phyloP scores from a whole-genome alignment of 139 green algal genomes.

The Klebsormidium nitens region DNA sequence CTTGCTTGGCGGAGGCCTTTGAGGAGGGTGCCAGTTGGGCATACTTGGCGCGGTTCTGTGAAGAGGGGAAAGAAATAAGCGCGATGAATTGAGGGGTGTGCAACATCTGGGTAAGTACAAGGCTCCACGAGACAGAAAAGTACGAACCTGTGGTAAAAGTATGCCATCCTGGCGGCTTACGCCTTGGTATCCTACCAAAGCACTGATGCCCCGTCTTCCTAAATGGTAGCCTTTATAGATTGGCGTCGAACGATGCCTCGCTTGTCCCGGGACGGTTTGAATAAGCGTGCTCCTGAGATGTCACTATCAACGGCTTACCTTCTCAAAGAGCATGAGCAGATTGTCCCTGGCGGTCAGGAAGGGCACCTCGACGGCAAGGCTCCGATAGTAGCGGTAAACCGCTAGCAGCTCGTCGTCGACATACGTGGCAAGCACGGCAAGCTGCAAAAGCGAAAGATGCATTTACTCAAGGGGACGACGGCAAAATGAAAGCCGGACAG shows the following conservation, averaged over 20 bases:
- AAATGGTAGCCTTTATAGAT: not conserved
- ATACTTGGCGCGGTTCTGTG: too few species aligned
- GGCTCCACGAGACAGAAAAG: too few species aligned
- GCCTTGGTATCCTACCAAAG: too few species aligned
- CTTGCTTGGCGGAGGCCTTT: too few species aligned
- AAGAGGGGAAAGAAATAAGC: too few species aligned
- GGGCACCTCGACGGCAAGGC: slow-evolving; percentile 15
- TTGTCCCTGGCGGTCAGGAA: slow-evolving; percentile 32
- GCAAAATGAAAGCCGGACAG: not conserved
- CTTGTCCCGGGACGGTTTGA: not conserved
- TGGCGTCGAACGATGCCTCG: not conserved
- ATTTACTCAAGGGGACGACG: not conserved
- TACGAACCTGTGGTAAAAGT: too few species aligned
- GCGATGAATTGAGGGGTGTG: too few species aligned
- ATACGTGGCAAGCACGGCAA: slow-evolving; percentile 41
- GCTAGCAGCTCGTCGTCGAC: slow-evolving; percentile 38
- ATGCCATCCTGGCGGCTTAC: too few species aligned
- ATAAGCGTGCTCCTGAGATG: not conserved
- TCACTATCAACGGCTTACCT: slow-evolving; percentile 24
- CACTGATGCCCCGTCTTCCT: too few species aligned
- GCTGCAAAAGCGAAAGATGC: slow-evolving; percentile 9
- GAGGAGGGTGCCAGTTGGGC: too few species aligned
- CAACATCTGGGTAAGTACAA: too few species aligned
- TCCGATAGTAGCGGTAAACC: slow-evolving; percentile 36
- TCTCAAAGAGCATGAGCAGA: slow-evolving; percentile 32